Conservation (phyloP, 306 rosid genomes). For the Quercus alba region DNA sequence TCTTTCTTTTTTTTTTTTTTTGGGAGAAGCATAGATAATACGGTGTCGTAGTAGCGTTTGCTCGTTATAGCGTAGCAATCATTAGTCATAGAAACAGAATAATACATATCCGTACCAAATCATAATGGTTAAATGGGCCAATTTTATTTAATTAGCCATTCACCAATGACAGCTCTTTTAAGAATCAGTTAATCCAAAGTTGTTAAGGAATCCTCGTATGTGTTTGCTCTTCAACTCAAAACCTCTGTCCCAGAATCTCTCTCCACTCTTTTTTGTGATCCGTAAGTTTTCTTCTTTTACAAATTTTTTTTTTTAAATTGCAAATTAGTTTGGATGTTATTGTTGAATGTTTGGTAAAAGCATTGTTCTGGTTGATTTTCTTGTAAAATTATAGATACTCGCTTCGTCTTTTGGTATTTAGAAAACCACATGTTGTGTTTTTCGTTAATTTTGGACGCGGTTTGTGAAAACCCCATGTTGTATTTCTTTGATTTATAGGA, state of each 20-base stretch:
- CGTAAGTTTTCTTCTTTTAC: constrained; percentile 7
- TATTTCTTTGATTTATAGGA: neutral
- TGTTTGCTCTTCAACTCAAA: neutral
- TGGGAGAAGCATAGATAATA: too few species aligned
- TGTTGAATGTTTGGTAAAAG: neutral
- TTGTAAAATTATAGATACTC: neutral
- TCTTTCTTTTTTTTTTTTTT: too few species aligned
- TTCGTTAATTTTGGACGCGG: neutral
- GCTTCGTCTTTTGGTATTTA: neutral
- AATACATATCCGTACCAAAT: too few species aligned
- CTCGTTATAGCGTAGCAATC: too few species aligned
- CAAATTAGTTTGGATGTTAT: neutral
- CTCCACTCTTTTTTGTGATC: too few species aligned
- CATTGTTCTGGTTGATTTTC: neutral
- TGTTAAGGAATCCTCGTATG: neutral
- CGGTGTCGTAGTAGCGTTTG: too few species aligned
- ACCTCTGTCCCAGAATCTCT: too few species aligned
- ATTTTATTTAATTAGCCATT: too few species aligned
- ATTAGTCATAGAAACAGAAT: too few species aligned
- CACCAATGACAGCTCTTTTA: too few species aligned
- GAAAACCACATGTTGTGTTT: neutral
- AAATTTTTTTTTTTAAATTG: neutral
- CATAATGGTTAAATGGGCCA: too few species aligned
- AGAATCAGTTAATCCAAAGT: too few species aligned
- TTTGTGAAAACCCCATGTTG: neutral